Conservation (phyloP, 495 filamentous ascomycete species). For the Barbatosphaeria neglecta region DNA sequence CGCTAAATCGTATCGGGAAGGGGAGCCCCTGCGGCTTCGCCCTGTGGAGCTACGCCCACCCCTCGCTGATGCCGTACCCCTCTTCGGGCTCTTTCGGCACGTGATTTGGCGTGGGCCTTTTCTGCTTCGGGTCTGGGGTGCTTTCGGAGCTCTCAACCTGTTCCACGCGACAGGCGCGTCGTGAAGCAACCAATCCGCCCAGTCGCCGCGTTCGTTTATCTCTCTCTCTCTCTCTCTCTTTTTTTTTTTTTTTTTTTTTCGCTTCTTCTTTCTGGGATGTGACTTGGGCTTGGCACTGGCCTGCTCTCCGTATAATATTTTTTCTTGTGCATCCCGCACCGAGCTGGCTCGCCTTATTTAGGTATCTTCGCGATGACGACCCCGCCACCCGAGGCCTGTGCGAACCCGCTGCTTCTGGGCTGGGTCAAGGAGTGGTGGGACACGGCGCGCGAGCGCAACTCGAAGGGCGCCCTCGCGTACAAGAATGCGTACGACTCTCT, state of each 20-base stretch:
- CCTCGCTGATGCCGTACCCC: background rate
- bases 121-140: background rate
- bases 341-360: background rate
- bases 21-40: too few relatives aligned
- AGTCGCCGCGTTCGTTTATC: background rate
- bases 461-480: constrained; percentile 60
- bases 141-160: background rate
- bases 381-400: constrained; percentile 33
- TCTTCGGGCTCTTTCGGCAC: background rate
- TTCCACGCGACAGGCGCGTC: background rate
- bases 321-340: too few relatives aligned
- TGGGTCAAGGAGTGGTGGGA: constrained; percentile 79
- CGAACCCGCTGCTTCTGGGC: constrained; percentile 62
- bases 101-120: background rate
- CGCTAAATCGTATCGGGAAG: too few relatives aligned
- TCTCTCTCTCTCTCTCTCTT: background rate
- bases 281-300: too few relatives aligned
- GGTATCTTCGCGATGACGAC: background rate
- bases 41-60: too few relatives aligned
- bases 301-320: too few relatives aligned
- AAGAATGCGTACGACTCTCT: constrained; percentile 74
- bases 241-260: background rate
- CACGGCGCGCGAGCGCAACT: constrained; percentile 56
- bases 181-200: background rate
- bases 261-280: background rate